phyloP scores from a whole-genome alignment of 176 grass and related monocot genomes.

The Oryza meridionalis region DNA sequence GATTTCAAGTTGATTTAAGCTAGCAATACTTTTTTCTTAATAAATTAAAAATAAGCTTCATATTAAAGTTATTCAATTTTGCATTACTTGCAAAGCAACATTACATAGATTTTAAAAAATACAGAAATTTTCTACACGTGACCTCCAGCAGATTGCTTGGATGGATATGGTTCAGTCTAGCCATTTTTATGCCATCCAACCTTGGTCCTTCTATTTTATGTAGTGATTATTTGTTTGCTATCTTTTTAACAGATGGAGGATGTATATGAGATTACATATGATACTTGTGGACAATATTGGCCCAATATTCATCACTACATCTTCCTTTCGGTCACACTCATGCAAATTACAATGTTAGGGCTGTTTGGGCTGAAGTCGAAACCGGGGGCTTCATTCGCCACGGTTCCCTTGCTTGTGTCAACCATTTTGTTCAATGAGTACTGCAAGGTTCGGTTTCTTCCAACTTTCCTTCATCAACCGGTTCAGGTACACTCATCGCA shows the following conservation, averaged over 20 bases:
- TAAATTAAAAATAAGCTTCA: neutral
- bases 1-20: slow-evolving; percentile 6
- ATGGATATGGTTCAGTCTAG: neutral
- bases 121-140: neutral
- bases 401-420: slow-evolving; percentile 61
- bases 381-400: slow-evolving; percentile 72
- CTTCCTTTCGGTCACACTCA: slow-evolving; percentile 64
- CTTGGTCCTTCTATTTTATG: slow-evolving; percentile 6
- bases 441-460: slow-evolving; percentile 76
- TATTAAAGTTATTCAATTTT: neutral
- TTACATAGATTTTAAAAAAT: neutral
- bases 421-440: slow-evolving; percentile 83
- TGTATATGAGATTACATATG: slow-evolving; percentile 82
- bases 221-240: slow-evolving; percentile 22
- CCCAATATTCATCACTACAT: slow-evolving; percentile 76
- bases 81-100: neutral
- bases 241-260: slow-evolving; percentile 75
- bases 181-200: neutral
- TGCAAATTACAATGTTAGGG: slow-evolving; percentile 84
- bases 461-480: slow-evolving; percentile 56
- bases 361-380: slow-evolving; percentile 89
- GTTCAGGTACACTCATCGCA: slow-evolving; percentile 53
- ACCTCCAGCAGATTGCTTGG: neutral
- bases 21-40: neutral
- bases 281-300: slow-evolving; percentile 87